phyloP scores from a whole-genome alignment of 2,329 filamentous ascomycete species.

The Chaetoscypha palmicola region DNA sequence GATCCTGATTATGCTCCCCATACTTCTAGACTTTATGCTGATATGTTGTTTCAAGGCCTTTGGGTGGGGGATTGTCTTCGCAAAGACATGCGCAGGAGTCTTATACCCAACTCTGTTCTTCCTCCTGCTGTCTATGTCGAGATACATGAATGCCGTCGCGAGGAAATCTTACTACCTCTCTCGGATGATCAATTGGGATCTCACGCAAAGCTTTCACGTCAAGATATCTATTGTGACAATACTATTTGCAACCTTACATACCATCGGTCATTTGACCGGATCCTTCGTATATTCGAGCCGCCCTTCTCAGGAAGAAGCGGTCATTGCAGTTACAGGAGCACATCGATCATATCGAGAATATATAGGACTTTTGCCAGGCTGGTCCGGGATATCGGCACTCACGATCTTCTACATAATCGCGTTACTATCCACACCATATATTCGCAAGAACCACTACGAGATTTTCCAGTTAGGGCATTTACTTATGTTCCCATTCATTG shows the following conservation, averaged over 20 bases:
- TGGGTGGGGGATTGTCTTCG: slow-evolving; percentile 49
- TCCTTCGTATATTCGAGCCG: slow-evolving; percentile 45
- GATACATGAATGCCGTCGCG: slow-evolving; percentile 47
- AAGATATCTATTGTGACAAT: slow-evolving; percentile 45
- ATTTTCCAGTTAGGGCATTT: slow-evolving; percentile 50
- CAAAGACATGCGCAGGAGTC: slow-evolving; percentile 48
- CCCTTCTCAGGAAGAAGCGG: slow-evolving; percentile 36
- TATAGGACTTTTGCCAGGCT: slow-evolving; percentile 40
- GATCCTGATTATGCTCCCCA: too few relatives aligned
- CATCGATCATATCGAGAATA: slow-evolving; percentile 38
- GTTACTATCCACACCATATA: slow-evolving; percentile 41
- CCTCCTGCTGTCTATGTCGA: slow-evolving; percentile 50
- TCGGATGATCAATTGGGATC: slow-evolving; percentile 50
- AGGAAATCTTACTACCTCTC: slow-evolving; percentile 45
- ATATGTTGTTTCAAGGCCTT: slow-evolving; percentile 34
- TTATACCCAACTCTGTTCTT: slow-evolving; percentile 50
- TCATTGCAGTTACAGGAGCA: slow-evolving; percentile 39
- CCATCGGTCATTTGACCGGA: not conserved
- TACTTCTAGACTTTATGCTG: too few relatives aligned
- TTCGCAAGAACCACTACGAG: slow-evolving; percentile 47
- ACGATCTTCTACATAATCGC: slow-evolving; percentile 44
- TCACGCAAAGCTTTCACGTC: slow-evolving; percentile 49
- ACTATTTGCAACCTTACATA: slow-evolving; percentile 43
- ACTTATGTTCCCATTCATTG: slow-evolving; percentile 52
- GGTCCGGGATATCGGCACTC: slow-evolving; percentile 43